Evolutionary conservation across 2,329 filamentous ascomycete genomes (phyloP).

Genomic region (Diaporthe vaccinii): DNA sequence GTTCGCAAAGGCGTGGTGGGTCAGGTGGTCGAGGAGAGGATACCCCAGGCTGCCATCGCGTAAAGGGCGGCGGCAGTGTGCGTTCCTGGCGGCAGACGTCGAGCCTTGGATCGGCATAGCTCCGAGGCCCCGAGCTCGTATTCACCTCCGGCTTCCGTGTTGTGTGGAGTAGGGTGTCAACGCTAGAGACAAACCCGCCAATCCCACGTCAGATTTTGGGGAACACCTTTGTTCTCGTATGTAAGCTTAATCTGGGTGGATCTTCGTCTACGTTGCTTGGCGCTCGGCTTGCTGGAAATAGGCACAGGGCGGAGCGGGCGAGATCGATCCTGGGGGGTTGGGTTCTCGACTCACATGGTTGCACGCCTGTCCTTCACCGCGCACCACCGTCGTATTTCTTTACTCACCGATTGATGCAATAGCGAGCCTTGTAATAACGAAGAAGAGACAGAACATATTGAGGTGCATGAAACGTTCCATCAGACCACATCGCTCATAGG

Average conservation of each 20-base stretch:
- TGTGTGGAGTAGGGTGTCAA: constrained; percentile 35
- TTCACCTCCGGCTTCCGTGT: constrained; percentile 31
- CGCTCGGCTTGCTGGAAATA: constrained; percentile 30
- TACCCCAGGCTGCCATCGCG: constrained; percentile 33
- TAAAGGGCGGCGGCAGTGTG: constrained; percentile 14
- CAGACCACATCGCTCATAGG: background rate
- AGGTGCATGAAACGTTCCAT: constrained; percentile 37
- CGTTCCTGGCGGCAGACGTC: constrained; percentile 29
- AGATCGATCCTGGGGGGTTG: constrained; percentile 23
- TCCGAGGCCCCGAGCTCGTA: constrained; percentile 35
- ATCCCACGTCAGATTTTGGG: constrained; percentile 31
- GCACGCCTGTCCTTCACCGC: constrained; percentile 19
- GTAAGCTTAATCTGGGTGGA: constrained; percentile 37
- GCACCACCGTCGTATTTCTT: constrained; percentile 4
- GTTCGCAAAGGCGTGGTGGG: constrained; percentile 16
- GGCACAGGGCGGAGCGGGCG: constrained; percentile 21
- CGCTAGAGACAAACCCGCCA: constrained; percentile 34
- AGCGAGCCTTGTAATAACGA: background rate
- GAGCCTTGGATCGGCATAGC: constrained; percentile 31
- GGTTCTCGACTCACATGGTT: constrained; percentile 22
- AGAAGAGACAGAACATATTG: background rate
- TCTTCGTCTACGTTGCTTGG: constrained; percentile 23
- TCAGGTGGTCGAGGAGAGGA: constrained; percentile 31
- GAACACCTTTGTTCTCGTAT: constrained; percentile 31
- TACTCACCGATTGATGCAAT: constrained; percentile 18